Percentiles rank a stretch among this genome's conserved stretches.
Conservation (phyloP, 2,329 filamentous ascomycete species). For the Fusarium coffeatum region DNA sequence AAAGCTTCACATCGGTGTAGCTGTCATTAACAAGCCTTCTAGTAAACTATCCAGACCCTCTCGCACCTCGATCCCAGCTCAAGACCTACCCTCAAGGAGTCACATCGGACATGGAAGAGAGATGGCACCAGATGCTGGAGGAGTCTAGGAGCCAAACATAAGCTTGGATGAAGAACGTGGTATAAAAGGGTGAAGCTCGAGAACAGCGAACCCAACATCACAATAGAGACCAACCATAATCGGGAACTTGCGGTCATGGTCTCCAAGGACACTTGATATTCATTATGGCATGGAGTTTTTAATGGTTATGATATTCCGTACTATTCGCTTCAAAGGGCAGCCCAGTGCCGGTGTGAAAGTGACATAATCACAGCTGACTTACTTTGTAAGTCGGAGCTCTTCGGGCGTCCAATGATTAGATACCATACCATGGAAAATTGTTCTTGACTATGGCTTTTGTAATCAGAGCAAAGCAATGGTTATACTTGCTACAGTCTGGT, state of each 20-base stretch:
- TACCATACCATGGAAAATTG: no score
- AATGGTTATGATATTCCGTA: neutral
- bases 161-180: neutral
- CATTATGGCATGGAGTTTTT: neutral
- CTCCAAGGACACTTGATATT: neutral
- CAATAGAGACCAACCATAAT: neutral
- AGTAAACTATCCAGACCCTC: constrained; percentile 59
- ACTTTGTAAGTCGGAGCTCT: neutral
- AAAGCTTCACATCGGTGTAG: neutral
- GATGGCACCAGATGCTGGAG: constrained; percentile 52
- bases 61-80: constrained; percentile 54
- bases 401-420: neutral
- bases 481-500: neutral
- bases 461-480: neutral
- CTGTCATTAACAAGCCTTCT: constrained; percentile 21
- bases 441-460: neutral
- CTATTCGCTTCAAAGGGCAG: neutral
- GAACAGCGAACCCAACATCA: neutral
- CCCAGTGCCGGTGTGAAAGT: neutral
- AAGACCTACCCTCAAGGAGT: constrained; percentile 54
- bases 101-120: constrained; percentile 56
- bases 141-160: constrained; percentile 20
- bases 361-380: neutral
- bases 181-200: neutral
- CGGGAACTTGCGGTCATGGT: neutral